Evolutionary conservation across 1,139 yeast species (phyloP), one percentile per base, ranked within the genome.

Genomic region (Magnusiomyces sp.): DNA sequence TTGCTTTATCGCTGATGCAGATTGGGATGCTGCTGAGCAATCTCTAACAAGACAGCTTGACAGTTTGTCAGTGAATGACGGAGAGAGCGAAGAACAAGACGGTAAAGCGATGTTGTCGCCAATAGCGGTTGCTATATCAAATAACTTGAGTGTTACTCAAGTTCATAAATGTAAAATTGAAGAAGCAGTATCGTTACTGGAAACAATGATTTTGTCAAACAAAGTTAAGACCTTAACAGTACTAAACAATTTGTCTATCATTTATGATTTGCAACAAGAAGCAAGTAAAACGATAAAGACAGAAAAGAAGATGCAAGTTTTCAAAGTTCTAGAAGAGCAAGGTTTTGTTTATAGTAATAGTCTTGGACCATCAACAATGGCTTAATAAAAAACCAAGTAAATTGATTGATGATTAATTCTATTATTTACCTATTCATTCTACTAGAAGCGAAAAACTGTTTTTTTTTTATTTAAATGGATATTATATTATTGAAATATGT

Each of bases 161-260:
- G 51, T 62, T 5, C 59, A 63, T 45, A 59, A 60, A 29, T 74
- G 76, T 40, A 68, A 77, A 33, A 71, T 79, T 49, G 71, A 69
- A 40, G 62, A 59, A 39, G 73, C 79, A 3, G 61, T 75, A 31
- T 58, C 64, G 11, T 68, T 73, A 45, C 64, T 80, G 2, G 64
- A 68, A 11, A 45, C 59, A 10, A 33, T 62, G 27, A 37, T 33
- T 42, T 19, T 42, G 29, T 52, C 61, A 6, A 49, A 52, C 13
- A 20, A 56, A 1, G 63, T 47, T 10, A 46, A 56, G 13, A 48
- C 54, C 7, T 52, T 62, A 9, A 55, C 59, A 9, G 47, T 62
- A 6, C 43, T 64, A 17, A 54, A 54, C 49, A 63, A 62, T 48
- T 45, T 64, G 38, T 62, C 62, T 50, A 58, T 59, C 5, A 50